Evolutionary conservation across 495 filamentous ascomycete species (phyloP).

Genomic region (Achaetomiella virescens): DNA sequence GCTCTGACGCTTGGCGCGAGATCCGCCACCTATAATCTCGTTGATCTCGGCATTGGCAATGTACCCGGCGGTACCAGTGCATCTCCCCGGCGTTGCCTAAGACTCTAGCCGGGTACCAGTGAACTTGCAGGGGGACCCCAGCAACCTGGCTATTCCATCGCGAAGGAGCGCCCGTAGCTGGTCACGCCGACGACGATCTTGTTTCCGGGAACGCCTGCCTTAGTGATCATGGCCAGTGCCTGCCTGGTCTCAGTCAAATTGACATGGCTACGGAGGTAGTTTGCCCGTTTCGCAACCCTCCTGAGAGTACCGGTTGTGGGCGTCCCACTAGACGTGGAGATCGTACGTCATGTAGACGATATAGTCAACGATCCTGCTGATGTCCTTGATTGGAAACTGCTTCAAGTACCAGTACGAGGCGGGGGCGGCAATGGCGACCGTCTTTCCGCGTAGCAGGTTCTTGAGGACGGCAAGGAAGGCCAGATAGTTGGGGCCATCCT

Average conservation of each 20-base stretch:
- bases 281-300: conserved; percentile 19
- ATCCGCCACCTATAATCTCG: conserved; percentile 8
- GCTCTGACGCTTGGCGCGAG: not conserved
- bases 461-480: not conserved
- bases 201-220: conserved; percentile 39
- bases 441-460: not conserved
- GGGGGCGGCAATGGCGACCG: conserved; percentile 20
- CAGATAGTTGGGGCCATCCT: conserved; percentile 14
- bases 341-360: conserved; percentile 33
- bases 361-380: conserved; percentile 24
- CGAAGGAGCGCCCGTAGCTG: conserved; percentile 38
- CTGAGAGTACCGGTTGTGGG: conserved; percentile 14
- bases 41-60: conserved; percentile 35
- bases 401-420: conserved; percentile 30
- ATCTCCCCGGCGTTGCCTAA: conserved; percentile 25
- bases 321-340: conserved; percentile 7
- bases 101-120: conserved; percentile 10
- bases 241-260: conserved; percentile 40
- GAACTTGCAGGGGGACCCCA: conserved; percentile 12
- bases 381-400: conserved; percentile 24
- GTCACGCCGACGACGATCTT: conserved; percentile 37
- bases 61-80: conserved; percentile 34
- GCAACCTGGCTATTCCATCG: conserved; percentile 19
- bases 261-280: conserved; percentile 37
- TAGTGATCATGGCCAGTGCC: conserved; percentile 44